Conservation (phyloP, 208 protist species). For the Chromosphaera perkinsii region DNA sequence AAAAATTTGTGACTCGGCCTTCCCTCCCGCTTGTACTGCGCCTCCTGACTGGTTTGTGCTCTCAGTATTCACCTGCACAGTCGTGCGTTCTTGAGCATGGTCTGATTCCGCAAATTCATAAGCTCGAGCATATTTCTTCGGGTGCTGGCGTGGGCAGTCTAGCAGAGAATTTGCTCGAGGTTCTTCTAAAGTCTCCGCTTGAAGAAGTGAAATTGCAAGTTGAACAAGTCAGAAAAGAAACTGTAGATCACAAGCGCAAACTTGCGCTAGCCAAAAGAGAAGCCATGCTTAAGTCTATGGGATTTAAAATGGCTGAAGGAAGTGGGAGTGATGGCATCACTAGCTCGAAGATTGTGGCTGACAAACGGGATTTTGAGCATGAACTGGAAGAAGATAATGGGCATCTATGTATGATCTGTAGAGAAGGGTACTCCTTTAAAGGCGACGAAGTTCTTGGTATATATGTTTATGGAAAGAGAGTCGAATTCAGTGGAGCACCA, state of each 20-base stretch:
- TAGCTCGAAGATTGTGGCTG: not conserved
- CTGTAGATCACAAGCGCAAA: slow-evolving; percentile 40
- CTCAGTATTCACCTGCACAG: slow-evolving; percentile 40
- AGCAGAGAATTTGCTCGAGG: slow-evolving; percentile 58
- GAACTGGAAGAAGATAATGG: slow-evolving; percentile 57
- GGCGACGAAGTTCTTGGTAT: slow-evolving; percentile 66
- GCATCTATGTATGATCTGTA: slow-evolving; percentile 59
- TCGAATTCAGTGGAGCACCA: too few species aligned
- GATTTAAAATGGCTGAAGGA: slow-evolving; percentile 13
- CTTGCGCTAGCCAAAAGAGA: slow-evolving; percentile 40
- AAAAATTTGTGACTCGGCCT: slow-evolving; percentile 14
- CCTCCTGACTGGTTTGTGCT: slow-evolving; percentile 47
- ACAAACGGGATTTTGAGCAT: not conserved
- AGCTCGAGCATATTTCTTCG: slow-evolving; percentile 41
- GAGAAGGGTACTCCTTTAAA: slow-evolving; percentile 64
- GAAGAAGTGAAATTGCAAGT: slow-evolving; percentile 29
- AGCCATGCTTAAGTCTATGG: slow-evolving; percentile 4
- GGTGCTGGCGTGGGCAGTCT: slow-evolving; percentile 45
- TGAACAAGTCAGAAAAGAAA: slow-evolving; percentile 34
- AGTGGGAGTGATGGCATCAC: not conserved
- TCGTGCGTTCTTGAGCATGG: not conserved
- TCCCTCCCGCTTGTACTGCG: slow-evolving; percentile 47
- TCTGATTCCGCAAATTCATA: slow-evolving; percentile 42
- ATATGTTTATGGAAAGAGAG: too few species aligned
- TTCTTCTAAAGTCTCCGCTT: slow-evolving; percentile 21